Base-by-base conservation (phyloP, 805 yeast species). In the Candida ponderosae region DNA sequence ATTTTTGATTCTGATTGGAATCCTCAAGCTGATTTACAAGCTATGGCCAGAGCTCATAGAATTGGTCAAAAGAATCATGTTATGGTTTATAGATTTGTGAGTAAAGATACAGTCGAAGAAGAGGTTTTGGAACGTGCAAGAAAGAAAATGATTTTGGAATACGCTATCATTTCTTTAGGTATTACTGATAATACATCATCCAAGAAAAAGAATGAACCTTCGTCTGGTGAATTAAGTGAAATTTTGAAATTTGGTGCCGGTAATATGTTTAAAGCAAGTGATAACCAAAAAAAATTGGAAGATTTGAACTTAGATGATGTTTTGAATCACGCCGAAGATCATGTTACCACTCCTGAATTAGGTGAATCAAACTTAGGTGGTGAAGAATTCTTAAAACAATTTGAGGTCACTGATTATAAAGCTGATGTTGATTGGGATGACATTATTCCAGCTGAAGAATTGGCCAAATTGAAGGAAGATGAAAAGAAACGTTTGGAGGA, bases 371-470 rank as follows among this genome's bases (percentile, higher is more conserved):
- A 93, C 52, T 69, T 93, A 38, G 99, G 99, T 41, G 96, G 97
- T 40, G 99, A 93, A 60, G 99, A 93, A 63, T 93, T 93, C 55
- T 71, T 93, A 63, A 87, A 79, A 54, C 99, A 93, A 62, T 93
- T 93, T 58, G 98, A 93, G 62, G 98, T 93, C 37, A 93, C 99
- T 0, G 98, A 93, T 57, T 94, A 89, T 60, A 93, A 93, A 65
- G 97, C 98, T 1, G 96, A 90, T 59, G 88, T 90, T 43, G 94
- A 88, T 45, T 93, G 99, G 99, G 97, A 93, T 64, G 99, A 93
- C 59, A 93, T 93, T 49, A 93, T 93, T 51, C 99, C 99, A 0
- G 89, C 86, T 46, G 95, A 85, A 32, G 98, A 93, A 59, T 68
- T 94, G 45, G 72, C 78, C 42, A 86, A 83, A 56, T 70, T 93